phyloP scores from a whole-genome alignment of 2,329 filamentous ascomycete species.

The Aspergillus sp. region DNA sequence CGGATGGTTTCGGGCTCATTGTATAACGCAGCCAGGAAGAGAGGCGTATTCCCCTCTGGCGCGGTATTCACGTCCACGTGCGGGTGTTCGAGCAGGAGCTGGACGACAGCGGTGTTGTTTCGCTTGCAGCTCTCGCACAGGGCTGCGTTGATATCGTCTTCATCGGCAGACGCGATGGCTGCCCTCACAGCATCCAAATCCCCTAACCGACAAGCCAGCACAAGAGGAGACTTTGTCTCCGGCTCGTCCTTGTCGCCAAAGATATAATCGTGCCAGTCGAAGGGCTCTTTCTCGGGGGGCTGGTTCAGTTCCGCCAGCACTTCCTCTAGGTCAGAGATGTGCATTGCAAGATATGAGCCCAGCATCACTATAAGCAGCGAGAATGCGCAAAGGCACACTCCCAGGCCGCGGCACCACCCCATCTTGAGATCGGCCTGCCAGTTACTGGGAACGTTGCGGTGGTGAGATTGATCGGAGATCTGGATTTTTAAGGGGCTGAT shows the following conservation, averaged over 20 bases:
- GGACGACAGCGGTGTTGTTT: neutral
- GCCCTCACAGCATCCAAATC: constrained; percentile 9
- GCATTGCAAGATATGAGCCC: too few species aligned
- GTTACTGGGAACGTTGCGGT: too few species aligned
- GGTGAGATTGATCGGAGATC: too few species aligned
- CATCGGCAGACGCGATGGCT: neutral
- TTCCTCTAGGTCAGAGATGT: too few species aligned
- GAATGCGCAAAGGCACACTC: too few species aligned
- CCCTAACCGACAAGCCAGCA: constrained; percentile 2
- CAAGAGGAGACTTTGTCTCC: neutral
- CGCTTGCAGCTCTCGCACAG: constrained; percentile 9
- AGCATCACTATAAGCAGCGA: too few species aligned
- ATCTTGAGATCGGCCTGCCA: too few species aligned
- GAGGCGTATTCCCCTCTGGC: constrained; percentile 6
- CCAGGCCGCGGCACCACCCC: too few species aligned
- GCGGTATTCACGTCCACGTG: constrained; percentile 10
- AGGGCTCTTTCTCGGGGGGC: too few species aligned
- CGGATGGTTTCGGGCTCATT: constrained; percentile 1
- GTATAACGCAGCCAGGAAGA: constrained; percentile 7
- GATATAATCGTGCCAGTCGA: neutral
- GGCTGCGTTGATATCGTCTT: constrained; percentile 4
- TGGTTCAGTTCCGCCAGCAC: too few species aligned
- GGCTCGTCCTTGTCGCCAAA: neutral
- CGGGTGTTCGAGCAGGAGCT: constrained; percentile 2
- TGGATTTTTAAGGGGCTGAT: too few species aligned